These are phyloP conservation scores for Calycina marina DNA, from an alignment of 2,329 filamentous ascomycete genomes.

Conservation along the genomic window DNA sequence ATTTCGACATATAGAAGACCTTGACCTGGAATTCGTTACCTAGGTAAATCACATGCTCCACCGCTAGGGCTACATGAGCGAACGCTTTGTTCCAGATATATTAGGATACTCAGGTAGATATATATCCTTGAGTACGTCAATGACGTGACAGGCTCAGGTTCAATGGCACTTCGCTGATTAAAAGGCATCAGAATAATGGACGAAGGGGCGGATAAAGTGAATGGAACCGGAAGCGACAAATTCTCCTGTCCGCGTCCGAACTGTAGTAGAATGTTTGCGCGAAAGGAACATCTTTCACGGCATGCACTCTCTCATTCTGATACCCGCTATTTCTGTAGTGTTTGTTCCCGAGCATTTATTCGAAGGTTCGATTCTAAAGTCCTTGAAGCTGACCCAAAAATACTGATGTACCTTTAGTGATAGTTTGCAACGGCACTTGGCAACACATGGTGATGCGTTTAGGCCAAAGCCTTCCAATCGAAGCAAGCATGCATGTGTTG, in stretches of 20 bases:
- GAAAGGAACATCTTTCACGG: conserved; percentile 16
- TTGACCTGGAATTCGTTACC: too few species aligned
- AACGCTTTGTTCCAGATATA: too few species aligned
- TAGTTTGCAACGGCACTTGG: conserved; percentile 17
- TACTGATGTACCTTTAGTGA: neutral
- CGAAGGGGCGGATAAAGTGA: too few species aligned
- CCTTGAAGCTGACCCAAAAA: neutral
- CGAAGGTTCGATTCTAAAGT: conserved; percentile 10
- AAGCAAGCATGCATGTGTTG: conserved; percentile 27
- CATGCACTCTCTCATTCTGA: conserved; percentile 13
- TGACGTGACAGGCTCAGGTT: too few species aligned
- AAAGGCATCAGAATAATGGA: too few species aligned
- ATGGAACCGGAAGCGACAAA: too few species aligned
- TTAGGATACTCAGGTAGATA: too few species aligned
- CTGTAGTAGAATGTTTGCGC: conserved; percentile 13
- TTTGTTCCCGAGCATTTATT: conserved; percentile 15
- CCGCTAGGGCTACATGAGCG: too few species aligned
- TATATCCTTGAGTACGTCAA: too few species aligned
- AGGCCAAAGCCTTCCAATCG: conserved; percentile 16
- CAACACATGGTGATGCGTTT: conserved; percentile 14
- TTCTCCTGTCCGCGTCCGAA: conserved; percentile 3
- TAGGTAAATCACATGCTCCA: too few species aligned
- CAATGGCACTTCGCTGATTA: too few species aligned
- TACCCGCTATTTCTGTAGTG: conserved; percentile 7
- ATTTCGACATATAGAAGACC: too few species aligned